Evolutionary conservation across 2,329 filamentous ascomycete genomes (phyloP), one percentile per base, ranked within the genome.

Genomic region (Daldinia sp.): DNA sequence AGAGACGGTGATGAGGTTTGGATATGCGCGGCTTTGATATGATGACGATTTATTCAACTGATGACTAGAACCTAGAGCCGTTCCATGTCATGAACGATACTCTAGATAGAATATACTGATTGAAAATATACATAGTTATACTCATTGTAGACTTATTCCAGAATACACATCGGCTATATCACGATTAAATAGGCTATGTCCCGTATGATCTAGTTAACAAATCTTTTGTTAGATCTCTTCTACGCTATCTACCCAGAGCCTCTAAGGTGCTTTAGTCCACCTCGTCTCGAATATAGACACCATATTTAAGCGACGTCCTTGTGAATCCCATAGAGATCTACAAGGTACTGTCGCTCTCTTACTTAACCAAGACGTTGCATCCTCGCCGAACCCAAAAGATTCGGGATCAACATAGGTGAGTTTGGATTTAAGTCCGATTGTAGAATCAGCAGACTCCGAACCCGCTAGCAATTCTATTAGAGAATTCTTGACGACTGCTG

Each of bases 301-400:
- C n/a, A 70, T 74, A 19, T 68, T 73, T 21, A 83, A 59, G 45
- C 75, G 73, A 47, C 64, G 64, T 10, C 79, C 80, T 6, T 63
- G 29, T 0, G 60, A 66, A 64, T 78, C 74, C 81, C 80, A 83
- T 23, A 83, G 70, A 25, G 78, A 80, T 41, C 60, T 68, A 43
- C 80, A 83, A 3, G 80, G 80, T 23, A 83, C 73, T 4, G 77
- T 61, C 0, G 77, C 71, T 6, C 69, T 68, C 37, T 60, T 61
- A 21, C 65, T 59, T 5, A 71, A 34, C 4, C 60, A 68, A 54
- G 70, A 65, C 8, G 68, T 62, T 1, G 4, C 13, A 35, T 73
- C 66, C 19, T 30, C 13, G 10, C 32, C 23, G 8, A 47, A 15
- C 19, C 25, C 34, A 4, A 61, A 30, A 1, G 17, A 3, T n/a